phyloP scores from a whole-genome alignment of 345 rosid genomes.

The Corymbia maculata region DNA sequence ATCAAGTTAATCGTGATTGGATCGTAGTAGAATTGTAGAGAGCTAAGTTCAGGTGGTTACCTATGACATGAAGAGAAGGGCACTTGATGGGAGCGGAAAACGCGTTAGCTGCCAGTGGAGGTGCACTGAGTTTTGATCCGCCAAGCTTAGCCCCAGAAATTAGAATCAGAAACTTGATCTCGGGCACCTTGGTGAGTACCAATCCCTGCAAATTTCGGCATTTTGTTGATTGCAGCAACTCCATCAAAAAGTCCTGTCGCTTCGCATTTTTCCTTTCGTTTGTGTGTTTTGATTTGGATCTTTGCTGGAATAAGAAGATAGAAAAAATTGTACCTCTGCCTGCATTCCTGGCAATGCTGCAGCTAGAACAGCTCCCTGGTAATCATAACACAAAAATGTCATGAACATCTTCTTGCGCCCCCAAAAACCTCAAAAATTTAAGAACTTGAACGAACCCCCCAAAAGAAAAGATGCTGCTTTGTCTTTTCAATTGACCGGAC shows the following conservation, averaged over 20 bases:
- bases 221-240: not conserved
- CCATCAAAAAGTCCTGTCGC: not conserved
- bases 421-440: not conserved
- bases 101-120: conserved; percentile 35
- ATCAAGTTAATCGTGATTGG: not conserved
- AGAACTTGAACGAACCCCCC: not conserved
- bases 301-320: not conserved
- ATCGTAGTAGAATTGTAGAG: not conserved
- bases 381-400: conserved; percentile 2
- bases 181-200: conserved; percentile 53
- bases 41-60: conserved; percentile 8
- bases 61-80: conserved; percentile 66
- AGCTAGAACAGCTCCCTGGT: conserved; percentile 64
- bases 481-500: not conserved
- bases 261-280: not conserved
- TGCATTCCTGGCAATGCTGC: conserved; percentile 62
- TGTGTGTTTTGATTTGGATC: not conserved
- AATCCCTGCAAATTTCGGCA: conserved; percentile 32
- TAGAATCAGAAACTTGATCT: conserved; percentile 48
- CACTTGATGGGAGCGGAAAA: conserved; percentile 35
- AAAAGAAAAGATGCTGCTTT: not conserved
- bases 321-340: not conserved
- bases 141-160: conserved; percentile 58
- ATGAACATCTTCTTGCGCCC: not conserved
- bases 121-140: not conserved